These are phyloP conservation scores for Brassica balearica DNA, from an alignment of 441 rosid genomes.

Conservation along the genomic window DNA sequence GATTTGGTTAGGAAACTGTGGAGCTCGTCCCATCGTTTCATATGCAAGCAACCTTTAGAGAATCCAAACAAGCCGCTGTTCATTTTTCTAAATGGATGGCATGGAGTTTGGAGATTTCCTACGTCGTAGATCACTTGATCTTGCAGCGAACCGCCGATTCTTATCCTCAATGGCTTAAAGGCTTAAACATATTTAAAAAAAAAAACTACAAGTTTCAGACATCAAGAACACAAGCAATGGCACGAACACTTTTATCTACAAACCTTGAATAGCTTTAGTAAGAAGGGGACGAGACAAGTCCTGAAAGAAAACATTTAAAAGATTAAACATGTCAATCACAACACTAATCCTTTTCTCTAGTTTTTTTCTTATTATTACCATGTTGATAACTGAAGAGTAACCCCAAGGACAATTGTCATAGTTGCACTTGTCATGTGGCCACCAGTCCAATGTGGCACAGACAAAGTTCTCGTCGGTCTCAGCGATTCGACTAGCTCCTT, in stretches of 20 bases:
- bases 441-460: slow-evolving; percentile 98
- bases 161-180: slow-evolving; percentile 77
- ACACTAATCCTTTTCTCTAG: background rate
- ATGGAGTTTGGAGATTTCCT: slow-evolving; percentile 65
- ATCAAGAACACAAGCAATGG: slow-evolving; percentile 11
- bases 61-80: slow-evolving; percentile 79
- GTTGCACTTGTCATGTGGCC: slow-evolving; percentile 98
- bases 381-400: no score
- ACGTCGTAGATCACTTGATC: slow-evolving; percentile 85
- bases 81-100: slow-evolving; percentile 75
- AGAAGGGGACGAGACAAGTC: slow-evolving; percentile 82
- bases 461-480: slow-evolving; percentile 80
- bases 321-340: slow-evolving; percentile 15
- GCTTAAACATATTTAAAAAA: slow-evolving; percentile 55
- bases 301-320: slow-evolving; percentile 50
- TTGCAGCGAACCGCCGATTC: slow-evolving; percentile 97
- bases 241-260: background rate
- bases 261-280: slow-evolving; percentile 84
- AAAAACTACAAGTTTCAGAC: slow-evolving; percentile 7
- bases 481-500: slow-evolving; percentile 59
- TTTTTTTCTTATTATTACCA: background rate
- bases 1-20: slow-evolving; percentile 63
- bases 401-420: slow-evolving; percentile 36
- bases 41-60: slow-evolving; percentile 90
- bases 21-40: slow-evolving; percentile 93